Conservation (phyloP, 2,329 filamentous ascomycete species). For the Coleophoma eucalyptorum region DNA sequence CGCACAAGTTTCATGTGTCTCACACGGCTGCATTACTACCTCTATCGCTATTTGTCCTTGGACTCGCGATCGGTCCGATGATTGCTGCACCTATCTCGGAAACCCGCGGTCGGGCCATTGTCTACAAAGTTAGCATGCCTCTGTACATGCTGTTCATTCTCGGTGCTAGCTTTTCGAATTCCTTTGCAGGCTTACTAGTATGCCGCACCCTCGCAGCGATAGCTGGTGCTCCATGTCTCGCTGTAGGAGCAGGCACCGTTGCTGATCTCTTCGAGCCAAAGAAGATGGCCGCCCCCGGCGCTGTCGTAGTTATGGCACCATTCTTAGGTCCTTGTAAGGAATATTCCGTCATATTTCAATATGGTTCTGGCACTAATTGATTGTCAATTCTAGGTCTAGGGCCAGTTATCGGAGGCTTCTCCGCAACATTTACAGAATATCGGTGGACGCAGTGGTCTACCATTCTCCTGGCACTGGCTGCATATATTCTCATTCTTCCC, state of each 20-base stretch:
- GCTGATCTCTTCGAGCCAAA: slow-evolving; percentile 12
- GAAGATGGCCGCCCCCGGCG: slow-evolving; percentile 4
- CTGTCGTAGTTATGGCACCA: slow-evolving; percentile 9
- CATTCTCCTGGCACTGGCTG: slow-evolving; percentile 5
- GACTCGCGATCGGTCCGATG: slow-evolving; percentile 58
- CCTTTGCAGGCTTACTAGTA: slow-evolving; percentile 46
- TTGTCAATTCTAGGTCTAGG: slow-evolving; percentile 7
- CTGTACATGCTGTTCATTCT: slow-evolving; percentile 57
- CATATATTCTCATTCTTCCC: slow-evolving; percentile 6
- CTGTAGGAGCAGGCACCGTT: slow-evolving; percentile 9
- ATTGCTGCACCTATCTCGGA: slow-evolving; percentile 59
- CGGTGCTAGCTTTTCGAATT: slow-evolving; percentile 49
- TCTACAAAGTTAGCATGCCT: slow-evolving; percentile 39
- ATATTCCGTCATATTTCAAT: background rate
- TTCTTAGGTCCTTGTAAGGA: slow-evolving; percentile 9
- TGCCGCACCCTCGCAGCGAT: slow-evolving; percentile 55
- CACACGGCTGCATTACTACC: slow-evolving; percentile 45
- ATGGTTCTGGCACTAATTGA: background rate
- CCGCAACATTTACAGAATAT: slow-evolving; percentile 18
- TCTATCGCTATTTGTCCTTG: slow-evolving; percentile 53
- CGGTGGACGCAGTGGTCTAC: slow-evolving; percentile 15
- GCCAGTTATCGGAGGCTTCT: slow-evolving; percentile 19
- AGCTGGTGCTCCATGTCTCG: slow-evolving; percentile 17
- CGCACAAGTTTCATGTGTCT: slow-evolving; percentile 37
- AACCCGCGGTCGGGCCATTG: slow-evolving; percentile 44